A percentile compares a stretch with the other conserved stretches of the same genome.
Conservation (phyloP, 257 asterid genomes). For the Lycium ferocissimum region DNA sequence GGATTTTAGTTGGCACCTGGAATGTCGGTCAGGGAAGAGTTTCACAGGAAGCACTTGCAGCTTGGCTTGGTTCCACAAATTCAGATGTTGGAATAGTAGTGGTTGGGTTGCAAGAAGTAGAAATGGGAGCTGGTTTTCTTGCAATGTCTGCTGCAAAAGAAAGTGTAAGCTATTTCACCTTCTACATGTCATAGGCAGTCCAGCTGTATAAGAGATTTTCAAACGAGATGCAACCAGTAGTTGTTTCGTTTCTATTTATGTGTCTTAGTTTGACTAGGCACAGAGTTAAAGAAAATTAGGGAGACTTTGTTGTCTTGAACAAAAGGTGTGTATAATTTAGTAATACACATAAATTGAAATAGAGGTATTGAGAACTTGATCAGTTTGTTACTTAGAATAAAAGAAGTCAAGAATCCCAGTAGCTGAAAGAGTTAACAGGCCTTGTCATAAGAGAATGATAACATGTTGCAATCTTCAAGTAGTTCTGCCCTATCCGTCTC, state of each 20-base stretch:
- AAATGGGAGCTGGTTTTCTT: slow-evolving; percentile 99
- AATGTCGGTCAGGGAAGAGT: slow-evolving; percentile 98
- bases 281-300: neutral
- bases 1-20: slow-evolving; percentile 86
- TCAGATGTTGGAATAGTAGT: slow-evolving; percentile 86
- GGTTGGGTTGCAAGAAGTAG: slow-evolving; percentile 94
- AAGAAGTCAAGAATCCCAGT: slow-evolving; percentile 16
- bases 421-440: slow-evolving; percentile 15
- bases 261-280: neutral
- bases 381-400: neutral
- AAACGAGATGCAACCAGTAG: neutral
- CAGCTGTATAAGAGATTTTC: slow-evolving; percentile 13
- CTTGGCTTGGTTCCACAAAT: slow-evolving; percentile 83
- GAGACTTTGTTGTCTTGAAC: neutral
- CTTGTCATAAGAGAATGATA: slow-evolving; percentile 1
- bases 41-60: slow-evolving; percentile 79
- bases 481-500: neutral
- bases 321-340: neutral
- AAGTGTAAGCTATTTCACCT: slow-evolving; percentile 58
- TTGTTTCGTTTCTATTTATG: neutral
- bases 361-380: slow-evolving; percentile 19
- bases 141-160: slow-evolving; percentile 99
- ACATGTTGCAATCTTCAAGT: neutral
- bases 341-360: neutral
- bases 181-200: neutral